phyloP scores from a whole-genome alignment of 1,139 yeast species.

The Geotrichum fermentans region DNA sequence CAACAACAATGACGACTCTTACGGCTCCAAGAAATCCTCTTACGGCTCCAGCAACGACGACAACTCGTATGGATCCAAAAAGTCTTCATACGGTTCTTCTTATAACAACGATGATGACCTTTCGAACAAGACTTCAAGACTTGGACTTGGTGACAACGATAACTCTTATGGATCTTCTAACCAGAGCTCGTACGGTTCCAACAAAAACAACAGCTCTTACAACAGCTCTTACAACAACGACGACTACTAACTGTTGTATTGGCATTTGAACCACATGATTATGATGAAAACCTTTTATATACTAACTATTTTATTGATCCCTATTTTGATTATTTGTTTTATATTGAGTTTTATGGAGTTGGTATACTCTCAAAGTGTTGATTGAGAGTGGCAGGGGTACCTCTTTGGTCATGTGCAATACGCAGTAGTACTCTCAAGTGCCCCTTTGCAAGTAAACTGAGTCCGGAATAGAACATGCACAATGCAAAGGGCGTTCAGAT shows the following conservation, averaged over 20 bases:
- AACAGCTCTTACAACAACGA: constrained; percentile 6
- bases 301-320: no score
- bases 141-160: constrained; percentile 23
- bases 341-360: no score
- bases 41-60: constrained; percentile 21
- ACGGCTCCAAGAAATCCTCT: constrained; percentile 26
- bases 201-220: constrained; percentile 9
- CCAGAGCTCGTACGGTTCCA: constrained; percentile 25
- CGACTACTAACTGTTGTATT: constrained; percentile 11
- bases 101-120: constrained; percentile 11
- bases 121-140: constrained; percentile 22
- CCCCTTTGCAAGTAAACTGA: no score
- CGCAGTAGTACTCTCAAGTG: no score
- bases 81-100: constrained; percentile 24
- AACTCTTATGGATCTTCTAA: constrained; percentile 12
- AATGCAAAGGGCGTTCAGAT: no score
- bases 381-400: no score
- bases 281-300: no score
- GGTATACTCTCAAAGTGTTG: no score
- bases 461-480: no score
- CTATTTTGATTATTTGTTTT: no score
- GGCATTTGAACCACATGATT: constrained; percentile 25
- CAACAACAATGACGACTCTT: constrained; percentile 26
- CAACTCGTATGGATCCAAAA: constrained; percentile 22
- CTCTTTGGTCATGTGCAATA: no score